Percentiles rank a stretch among this genome's conserved stretches.
These are phyloP conservation scores for Tolypocladium capitatum DNA, from an alignment of 2,329 filamentous ascomycete species.

Conservation along the genomic window DNA sequence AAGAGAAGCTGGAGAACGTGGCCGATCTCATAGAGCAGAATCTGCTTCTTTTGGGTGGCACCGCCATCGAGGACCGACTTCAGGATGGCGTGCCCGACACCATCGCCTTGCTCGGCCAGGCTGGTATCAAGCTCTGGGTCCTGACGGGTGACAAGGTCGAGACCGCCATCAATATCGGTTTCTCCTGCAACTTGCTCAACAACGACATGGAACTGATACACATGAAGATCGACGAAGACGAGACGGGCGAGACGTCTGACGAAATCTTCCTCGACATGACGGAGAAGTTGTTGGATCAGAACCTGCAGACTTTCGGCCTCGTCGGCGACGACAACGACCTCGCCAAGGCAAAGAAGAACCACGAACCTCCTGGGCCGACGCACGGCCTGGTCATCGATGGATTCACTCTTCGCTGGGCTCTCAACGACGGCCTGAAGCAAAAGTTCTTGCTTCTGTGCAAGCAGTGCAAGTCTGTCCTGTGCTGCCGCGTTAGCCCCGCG, in stretches of 20 bases:
- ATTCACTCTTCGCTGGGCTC: conserved; percentile 77
- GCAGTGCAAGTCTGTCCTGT: conserved; percentile 90
- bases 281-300: conserved; percentile 59
- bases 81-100: conserved; percentile 96
- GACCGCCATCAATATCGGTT: conserved; percentile 98
- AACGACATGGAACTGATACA: conserved; percentile 97
- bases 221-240: conserved; percentile 70
- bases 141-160: conserved; percentile 97
- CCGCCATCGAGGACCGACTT: conserved; percentile 90
- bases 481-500: conserved; percentile 90
- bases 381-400: conserved; percentile 93
- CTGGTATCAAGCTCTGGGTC: conserved; percentile 98
- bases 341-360: conserved; percentile 61
- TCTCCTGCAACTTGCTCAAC: conserved; percentile 93
- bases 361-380: conserved; percentile 74
- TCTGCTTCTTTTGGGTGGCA: conserved; percentile 77
- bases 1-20: conserved; percentile 83
- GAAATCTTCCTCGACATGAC: conserved; percentile 42
- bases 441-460: conserved; percentile 94
- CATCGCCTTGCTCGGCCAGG: conserved; percentile 77
- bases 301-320: conserved; percentile 61
- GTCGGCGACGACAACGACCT: conserved; percentile 81
- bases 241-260: conserved; percentile 32
- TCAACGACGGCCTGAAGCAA: conserved; percentile 71
- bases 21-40: conserved; percentile 87